These are phyloP conservation scores for Prunus mume DNA, from an alignment of 306 rosid species.

Conservation along the genomic window DNA sequence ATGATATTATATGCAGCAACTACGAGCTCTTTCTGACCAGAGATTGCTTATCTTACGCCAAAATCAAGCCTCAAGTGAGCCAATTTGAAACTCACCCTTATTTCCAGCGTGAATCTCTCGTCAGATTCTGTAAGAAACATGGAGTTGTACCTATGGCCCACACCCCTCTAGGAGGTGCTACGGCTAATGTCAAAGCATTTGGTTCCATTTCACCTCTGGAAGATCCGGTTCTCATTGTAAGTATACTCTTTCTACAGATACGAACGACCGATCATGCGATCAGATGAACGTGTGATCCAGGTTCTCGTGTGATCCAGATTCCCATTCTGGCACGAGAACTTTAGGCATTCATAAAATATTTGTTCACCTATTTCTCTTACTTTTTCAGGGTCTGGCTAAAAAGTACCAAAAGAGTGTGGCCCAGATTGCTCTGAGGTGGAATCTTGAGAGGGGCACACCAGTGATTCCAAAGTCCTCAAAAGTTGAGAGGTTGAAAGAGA, in stretches of 20 bases:
- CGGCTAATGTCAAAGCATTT: constrained; percentile 69
- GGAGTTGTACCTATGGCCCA: constrained; percentile 79
- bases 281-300: no score
- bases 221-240: constrained; percentile 70
- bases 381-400: constrained; percentile 55
- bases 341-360: no score
- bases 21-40: constrained; percentile 79
- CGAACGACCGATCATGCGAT: no score
- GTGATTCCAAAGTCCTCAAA: constrained; percentile 87
- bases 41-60: constrained; percentile 88
- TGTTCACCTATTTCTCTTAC: background rate
- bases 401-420: constrained; percentile 64
- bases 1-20: constrained; percentile 58
- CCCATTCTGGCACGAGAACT: no score
- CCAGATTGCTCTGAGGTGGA: constrained; percentile 80
- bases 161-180: constrained; percentile 89
- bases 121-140: constrained; percentile 79
- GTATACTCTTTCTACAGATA: constrained; percentile 9
- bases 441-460: constrained; percentile 59
- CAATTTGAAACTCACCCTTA: constrained; percentile 91
- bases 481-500: constrained; percentile 68
- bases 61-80: constrained; percentile 89
- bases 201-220: constrained; percentile 74
- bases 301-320: no score
- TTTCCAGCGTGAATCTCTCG: constrained; percentile 77